Evolutionary conservation across 257 asterid species (phyloP), one percentile per base, ranked within the genome.

Genomic region (Coffea eugenioides): DNA sequence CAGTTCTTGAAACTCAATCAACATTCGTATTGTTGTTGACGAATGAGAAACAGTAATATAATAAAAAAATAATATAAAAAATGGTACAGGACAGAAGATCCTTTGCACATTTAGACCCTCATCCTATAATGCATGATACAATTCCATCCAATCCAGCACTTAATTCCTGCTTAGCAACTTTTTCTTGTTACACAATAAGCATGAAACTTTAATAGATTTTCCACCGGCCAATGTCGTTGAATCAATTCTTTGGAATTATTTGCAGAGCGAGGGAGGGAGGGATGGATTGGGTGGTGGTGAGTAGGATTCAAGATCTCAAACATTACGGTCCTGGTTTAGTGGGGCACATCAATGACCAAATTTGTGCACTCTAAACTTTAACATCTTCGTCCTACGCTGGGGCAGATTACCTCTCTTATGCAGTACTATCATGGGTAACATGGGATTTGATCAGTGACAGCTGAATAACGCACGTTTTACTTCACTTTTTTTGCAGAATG

Each of bases 311-410:
- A 85, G 23, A 51, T 73, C 73, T 23, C 43, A 39, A 39, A 4
- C 43, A 39, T 39, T 39, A 76, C 69, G 81, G 82, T 74, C 52
- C 71, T 36, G 80, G 76, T 68, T 78, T 65, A 57, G 83, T 81
- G 84, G 87, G 83, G 81, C 79, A 56, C 85, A 78, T 71, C 70
- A 57, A 76, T 84, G 82, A 71, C 87, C 74, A 46, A 71, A 79
- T 68, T 76, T 56, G 81, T 74, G 73, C 73, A 77, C 61, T 46
- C 79, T 36, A 39, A 39, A 62, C 79, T 79, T 84, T 72, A 67
- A 20, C 70, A 77, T 87, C 89, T 82, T 83, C 81, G 72, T 52
- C 82, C 81, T 45, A 76, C 82, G 77, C 69, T 72, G 78, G 78
- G 79, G 45, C 69, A 41, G 71, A 67, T 62, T 62, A 34, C 64